Evolutionary conservation across 83 land plant species (phyloP).

Genomic region (Picea engelmannii): DNA sequence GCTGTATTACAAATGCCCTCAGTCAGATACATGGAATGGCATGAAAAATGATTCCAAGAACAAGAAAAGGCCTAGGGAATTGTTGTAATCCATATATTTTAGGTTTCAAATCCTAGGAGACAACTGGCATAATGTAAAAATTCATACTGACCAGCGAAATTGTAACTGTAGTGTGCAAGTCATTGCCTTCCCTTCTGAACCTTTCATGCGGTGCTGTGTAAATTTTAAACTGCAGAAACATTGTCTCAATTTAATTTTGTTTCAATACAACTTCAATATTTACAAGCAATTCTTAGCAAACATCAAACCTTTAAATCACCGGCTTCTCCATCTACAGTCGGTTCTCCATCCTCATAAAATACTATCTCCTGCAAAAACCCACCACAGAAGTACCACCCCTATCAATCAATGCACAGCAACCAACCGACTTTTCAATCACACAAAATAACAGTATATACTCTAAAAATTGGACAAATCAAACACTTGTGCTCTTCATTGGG

Average conservation of each 20-base stretch:
- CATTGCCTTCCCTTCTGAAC: constrained; percentile 76
- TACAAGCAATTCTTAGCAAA: constrained; percentile 4
- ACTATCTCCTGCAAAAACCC: constrained; percentile 66
- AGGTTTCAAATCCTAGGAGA: background rate
- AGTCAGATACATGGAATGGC: background rate
- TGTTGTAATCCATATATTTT: background rate
- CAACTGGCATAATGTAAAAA: background rate
- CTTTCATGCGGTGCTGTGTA: constrained; percentile 70
- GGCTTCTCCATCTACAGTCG: constrained; percentile 88
- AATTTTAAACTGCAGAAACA: constrained; percentile 59
- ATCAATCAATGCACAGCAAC: too few relatives aligned
- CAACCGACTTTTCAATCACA: too few relatives aligned
- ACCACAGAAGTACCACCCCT: too few relatives aligned
- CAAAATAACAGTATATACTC: too few relatives aligned
- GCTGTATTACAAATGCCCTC: constrained; percentile 26
- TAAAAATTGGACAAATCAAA: too few relatives aligned
- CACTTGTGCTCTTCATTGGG: too few relatives aligned
- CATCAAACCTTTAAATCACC: constrained; percentile 82
- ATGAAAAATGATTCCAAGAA: background rate
- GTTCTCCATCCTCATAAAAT: constrained; percentile 98
- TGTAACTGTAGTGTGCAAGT: constrained; percentile 68
- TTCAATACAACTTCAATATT: background rate
- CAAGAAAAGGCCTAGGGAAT: background rate
- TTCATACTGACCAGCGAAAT: constrained; percentile 59
- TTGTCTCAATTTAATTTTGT: background rate